Conservation (phyloP, 1,284 basidiomycete species). For the Tetrapyrgos nigripes region DNA sequence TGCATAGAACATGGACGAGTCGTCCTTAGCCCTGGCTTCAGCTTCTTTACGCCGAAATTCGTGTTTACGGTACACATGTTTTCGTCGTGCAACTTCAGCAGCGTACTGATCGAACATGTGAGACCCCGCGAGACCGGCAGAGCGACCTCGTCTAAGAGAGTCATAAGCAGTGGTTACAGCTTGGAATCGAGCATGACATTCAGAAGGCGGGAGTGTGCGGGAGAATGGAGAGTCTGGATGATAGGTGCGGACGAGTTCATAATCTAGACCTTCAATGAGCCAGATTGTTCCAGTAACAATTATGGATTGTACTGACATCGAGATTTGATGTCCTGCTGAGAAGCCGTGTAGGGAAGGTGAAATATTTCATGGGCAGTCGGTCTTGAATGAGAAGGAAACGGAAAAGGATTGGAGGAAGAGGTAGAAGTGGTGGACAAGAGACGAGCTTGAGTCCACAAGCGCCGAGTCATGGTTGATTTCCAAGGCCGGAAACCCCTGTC, state of each 20-base stretch:
- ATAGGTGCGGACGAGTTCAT: slow-evolving; percentile 58
- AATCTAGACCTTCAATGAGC: slow-evolving; percentile 41
- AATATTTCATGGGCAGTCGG: slow-evolving; percentile 61
- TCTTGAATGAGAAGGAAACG: slow-evolving; percentile 47
- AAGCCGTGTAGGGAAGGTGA: slow-evolving; percentile 51
- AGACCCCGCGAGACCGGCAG: slow-evolving; percentile 4
- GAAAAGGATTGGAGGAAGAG: slow-evolving; percentile 29
- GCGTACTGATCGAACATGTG: slow-evolving; percentile 36
- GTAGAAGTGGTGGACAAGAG: slow-evolving; percentile 3
- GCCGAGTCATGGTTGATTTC: background rate
- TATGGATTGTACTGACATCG: slow-evolving; percentile 45
- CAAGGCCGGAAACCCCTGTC: background rate
- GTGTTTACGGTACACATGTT: slow-evolving; percentile 28
- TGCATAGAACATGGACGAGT: background rate
- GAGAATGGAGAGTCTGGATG: slow-evolving; percentile 52
- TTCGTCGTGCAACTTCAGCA: slow-evolving; percentile 47
- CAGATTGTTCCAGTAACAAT: slow-evolving; percentile 1
- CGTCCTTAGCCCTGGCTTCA: background rate
- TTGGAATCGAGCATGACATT: slow-evolving; percentile 54
- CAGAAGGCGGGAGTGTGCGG: slow-evolving; percentile 36
- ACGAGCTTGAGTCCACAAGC: slow-evolving; percentile 11
- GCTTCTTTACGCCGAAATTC: slow-evolving; percentile 9
- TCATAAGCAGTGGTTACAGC: slow-evolving; percentile 57
- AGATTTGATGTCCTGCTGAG: slow-evolving; percentile 53
- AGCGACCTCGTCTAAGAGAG: slow-evolving; percentile 37